phyloP scores from a whole-genome alignment of 345 rosid species.

The Eucalyptus grandis region DNA sequence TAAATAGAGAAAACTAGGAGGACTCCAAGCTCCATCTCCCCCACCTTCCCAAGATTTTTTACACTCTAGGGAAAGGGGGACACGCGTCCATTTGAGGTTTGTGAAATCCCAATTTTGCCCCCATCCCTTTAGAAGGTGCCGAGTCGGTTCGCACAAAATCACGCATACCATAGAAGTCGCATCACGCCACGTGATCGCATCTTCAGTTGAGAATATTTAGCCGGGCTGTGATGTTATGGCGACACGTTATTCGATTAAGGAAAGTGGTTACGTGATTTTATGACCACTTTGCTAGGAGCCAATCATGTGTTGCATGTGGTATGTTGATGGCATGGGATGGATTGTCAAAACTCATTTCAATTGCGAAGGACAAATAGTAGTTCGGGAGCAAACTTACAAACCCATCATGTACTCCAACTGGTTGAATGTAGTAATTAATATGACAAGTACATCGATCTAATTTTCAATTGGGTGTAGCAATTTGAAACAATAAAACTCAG shows the following conservation, averaged over 20 bases:
- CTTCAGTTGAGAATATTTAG: background rate
- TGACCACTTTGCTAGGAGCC: background rate
- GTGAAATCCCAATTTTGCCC: background rate
- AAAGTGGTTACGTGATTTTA: background rate
- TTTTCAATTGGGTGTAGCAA: background rate
- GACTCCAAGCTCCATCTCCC: background rate
- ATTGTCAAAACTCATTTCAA: background rate
- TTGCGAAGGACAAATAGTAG: background rate
- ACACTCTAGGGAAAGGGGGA: background rate
- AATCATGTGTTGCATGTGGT: background rate
- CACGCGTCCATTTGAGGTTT: background rate
- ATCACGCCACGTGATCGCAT: background rate
- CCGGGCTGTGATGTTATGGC: background rate
- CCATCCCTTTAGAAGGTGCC: accelerated
- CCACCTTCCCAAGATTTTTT: background rate
- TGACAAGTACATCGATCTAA: background rate
- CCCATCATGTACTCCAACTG: background rate
- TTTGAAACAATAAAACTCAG: background rate
- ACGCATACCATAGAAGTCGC: background rate
- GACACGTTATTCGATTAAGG: background rate
- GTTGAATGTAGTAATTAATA: background rate
- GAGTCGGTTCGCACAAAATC: accelerated
- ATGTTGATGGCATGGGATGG: background rate
- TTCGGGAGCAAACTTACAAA: background rate
- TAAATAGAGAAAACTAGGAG: background rate